phyloP scores from a whole-genome alignment of 768 basidiomycete genomes.

The Lentinula sp. region DNA sequence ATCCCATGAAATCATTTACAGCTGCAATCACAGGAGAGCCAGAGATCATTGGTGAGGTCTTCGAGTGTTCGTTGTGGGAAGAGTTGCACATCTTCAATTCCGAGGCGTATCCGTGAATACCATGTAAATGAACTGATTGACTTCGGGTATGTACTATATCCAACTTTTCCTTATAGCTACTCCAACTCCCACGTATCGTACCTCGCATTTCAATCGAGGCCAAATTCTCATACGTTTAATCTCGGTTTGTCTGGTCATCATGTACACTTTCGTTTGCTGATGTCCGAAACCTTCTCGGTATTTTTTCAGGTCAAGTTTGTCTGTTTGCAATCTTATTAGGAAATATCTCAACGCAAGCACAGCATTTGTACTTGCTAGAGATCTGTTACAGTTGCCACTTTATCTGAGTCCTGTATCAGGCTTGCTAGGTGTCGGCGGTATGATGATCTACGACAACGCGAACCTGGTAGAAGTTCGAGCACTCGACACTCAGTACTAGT shows the following conservation, averaged over 20 bases:
- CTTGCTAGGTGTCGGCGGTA: background rate
- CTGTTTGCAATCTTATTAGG: too few species aligned
- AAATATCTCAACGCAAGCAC: too few species aligned
- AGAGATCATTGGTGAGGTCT: slow-evolving; percentile 41
- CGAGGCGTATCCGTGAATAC: too few species aligned
- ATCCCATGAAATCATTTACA: slow-evolving; percentile 51
- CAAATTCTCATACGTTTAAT: too few species aligned
- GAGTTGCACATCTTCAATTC: background rate
- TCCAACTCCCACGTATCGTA: too few species aligned
- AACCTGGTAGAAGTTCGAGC: background rate
- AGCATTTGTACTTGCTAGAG: too few species aligned
- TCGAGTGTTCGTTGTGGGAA: slow-evolving; percentile 7
- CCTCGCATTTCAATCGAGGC: too few species aligned
- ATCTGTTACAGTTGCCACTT: too few species aligned
- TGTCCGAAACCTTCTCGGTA: background rate
- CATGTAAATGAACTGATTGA: too few species aligned
- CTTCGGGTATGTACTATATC: too few species aligned
- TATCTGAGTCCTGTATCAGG: too few species aligned
- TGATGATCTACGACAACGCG: background rate
- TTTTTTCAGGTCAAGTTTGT: background rate
- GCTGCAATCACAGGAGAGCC: slow-evolving; percentile 52
- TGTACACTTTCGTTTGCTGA: background rate
- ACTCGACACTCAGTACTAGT: background rate
- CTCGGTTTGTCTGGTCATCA: background rate
- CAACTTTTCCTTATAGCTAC: too few species aligned